Conservation (phyloP, 345 rosid genomes). For the Draba incana region DNA sequence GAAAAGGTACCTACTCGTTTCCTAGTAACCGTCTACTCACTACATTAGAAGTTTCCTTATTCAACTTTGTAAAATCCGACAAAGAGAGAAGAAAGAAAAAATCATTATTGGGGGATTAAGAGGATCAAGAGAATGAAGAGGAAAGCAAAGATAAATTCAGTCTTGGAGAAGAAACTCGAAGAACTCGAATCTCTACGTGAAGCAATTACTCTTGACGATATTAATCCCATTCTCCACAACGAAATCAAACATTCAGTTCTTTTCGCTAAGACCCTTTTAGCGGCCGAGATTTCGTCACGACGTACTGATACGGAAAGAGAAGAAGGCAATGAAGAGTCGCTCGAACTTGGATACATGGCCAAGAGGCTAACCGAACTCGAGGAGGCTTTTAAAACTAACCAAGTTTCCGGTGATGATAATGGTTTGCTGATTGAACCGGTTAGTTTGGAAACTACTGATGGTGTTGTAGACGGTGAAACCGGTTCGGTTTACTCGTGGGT, state of each 20-base stretch:
- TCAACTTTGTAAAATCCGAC: constrained; percentile 13
- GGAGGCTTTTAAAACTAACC: constrained; percentile 2
- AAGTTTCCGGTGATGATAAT: not conserved
- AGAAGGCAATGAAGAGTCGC: constrained; percentile 5
- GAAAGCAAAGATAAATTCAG: constrained; percentile 13
- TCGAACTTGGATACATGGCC: constrained; percentile 21
- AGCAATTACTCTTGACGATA: not conserved
- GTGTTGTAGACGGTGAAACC: constrained; percentile 7
- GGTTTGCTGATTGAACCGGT: not conserved
- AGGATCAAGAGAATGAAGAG: constrained; percentile 7
- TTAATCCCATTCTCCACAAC: constrained; percentile 8
- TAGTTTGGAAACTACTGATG: not conserved
- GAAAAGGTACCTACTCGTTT: not conserved
- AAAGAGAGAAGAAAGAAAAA: not conserved
- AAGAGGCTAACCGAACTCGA: constrained; percentile 30
- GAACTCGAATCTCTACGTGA: constrained; percentile 33
- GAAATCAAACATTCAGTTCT: constrained; percentile 7
- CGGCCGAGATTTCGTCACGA: constrained; percentile 35
- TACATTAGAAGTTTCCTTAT: constrained; percentile 3
- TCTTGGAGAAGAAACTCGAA: constrained; percentile 40
- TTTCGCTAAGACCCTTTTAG: constrained; percentile 21
- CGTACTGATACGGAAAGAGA: not conserved
- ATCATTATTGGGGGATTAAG: not conserved
- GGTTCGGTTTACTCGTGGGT: constrained; percentile 16
- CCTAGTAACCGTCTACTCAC: constrained; percentile 29